phyloP scores from a whole-genome alignment of 805 yeast genomes.

The Helenozyma rhizophorensis region DNA sequence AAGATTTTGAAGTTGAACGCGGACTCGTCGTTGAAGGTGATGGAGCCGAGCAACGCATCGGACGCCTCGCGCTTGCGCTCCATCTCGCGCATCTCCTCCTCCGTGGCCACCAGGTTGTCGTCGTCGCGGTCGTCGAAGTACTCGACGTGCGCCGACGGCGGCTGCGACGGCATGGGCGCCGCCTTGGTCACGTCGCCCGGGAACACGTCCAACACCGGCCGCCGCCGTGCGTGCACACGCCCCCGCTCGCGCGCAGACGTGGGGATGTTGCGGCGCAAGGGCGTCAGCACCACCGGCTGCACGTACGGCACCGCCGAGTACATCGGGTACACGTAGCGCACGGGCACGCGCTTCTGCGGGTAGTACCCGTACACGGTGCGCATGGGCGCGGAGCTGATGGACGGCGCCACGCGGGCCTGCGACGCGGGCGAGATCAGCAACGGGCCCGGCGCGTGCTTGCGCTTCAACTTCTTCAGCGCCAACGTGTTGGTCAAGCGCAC shows the following conservation, averaged over 20 bases:
- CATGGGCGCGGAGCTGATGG: constrained; percentile 14
- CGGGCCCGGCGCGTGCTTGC: constrained; percentile 11
- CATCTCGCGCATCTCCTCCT: constrained; percentile 12
- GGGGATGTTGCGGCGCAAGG: constrained; percentile 4
- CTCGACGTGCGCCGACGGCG: constrained; percentile 42
- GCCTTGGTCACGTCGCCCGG: constrained; percentile 41
- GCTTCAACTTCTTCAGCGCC: constrained; percentile 7
- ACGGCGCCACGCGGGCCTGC: constrained; percentile 4
- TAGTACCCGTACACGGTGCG: constrained; percentile 7
- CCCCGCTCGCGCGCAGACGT: background rate
- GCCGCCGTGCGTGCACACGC: constrained; percentile 5
- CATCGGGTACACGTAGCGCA: constrained; percentile 10
- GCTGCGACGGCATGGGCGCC: constrained; percentile 50
- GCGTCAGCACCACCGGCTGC: constrained; percentile 8
- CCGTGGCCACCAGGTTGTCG: constrained; percentile 10
- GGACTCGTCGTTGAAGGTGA: constrained; percentile 13
- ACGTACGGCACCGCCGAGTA: constrained; percentile 9
- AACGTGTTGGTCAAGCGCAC: constrained; percentile 5
- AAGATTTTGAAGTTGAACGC: constrained; percentile 16
- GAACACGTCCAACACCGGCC: constrained; percentile 38
- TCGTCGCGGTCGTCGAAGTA: constrained; percentile 9
- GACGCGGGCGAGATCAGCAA: constrained; percentile 6
- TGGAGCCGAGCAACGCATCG: constrained; percentile 9
- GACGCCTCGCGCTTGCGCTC: constrained; percentile 9
- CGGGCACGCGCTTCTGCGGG: constrained; percentile 8